These are phyloP conservation scores for Dothiorella sarmentorum DNA, from an alignment of 2,329 filamentous ascomycete species.

Conservation along the genomic window DNA sequence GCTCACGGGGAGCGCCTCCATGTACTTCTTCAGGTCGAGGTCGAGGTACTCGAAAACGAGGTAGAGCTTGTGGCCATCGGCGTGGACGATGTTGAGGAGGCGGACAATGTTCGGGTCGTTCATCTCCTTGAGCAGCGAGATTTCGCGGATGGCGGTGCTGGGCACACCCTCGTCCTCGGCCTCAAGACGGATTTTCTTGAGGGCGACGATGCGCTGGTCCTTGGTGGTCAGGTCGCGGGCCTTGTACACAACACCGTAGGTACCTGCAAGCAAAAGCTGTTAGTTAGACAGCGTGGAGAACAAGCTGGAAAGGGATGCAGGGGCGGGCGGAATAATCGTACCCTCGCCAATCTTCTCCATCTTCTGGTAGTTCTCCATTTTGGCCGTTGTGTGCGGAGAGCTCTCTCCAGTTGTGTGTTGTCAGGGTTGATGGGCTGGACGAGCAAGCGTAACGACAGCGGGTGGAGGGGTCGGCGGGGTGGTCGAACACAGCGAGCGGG, in stretches of 20 bases:
- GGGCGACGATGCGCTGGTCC: conserved; percentile 76
- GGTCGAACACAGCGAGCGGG: background rate
- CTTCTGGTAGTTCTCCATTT: conserved; percentile 95
- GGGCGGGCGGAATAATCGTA: conserved; percentile 38
- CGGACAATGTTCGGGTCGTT: conserved; percentile 85
- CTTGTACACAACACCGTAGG: conserved; percentile 94
- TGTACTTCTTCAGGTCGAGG: conserved; percentile 91
- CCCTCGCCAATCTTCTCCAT: conserved; percentile 96
- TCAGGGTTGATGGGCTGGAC: background rate
- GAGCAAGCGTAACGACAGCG: background rate
- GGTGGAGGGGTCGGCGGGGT: conserved; percentile 11
- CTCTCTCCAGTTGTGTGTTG: background rate
- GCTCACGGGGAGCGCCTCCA: conserved; percentile 81
- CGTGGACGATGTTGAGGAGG: conserved; percentile 87
- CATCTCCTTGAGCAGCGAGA: conserved; percentile 92
- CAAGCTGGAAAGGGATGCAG: background rate
- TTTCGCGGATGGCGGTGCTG: conserved; percentile 89
- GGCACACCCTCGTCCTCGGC: conserved; percentile 93
- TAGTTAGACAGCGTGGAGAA: background rate
- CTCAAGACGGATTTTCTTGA: conserved; percentile 94
- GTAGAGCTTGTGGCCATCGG: conserved; percentile 91
- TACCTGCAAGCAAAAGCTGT: conserved; percentile 55
- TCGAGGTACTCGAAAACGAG: conserved; percentile 91
- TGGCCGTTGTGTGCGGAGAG: conserved; percentile 19
- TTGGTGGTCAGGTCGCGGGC: conserved; percentile 78